Evolutionary conservation across 768 basidiomycete genomes (phyloP).

Genomic region (Tylopilus subfusipes): DNA sequence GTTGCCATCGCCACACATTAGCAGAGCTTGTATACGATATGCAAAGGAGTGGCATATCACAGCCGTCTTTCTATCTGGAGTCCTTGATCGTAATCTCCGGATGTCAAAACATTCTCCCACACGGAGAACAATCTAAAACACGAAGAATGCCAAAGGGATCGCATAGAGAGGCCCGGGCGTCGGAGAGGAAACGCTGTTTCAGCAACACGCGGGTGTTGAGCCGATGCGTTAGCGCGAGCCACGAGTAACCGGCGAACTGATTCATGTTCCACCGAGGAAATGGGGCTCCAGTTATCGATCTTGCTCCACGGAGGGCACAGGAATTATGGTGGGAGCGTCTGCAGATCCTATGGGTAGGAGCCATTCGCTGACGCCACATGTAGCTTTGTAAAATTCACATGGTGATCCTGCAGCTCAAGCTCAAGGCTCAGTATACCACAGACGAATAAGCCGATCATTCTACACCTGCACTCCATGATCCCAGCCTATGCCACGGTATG

Average conservation of each 20-base stretch:
- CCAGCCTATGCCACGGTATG: neutral
- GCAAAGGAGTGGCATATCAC: neutral
- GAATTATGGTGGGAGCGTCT: neutral
- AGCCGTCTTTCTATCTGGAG: neutral
- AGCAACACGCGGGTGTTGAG: neutral
- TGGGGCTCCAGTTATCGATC: neutral
- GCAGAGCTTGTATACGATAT: neutral
- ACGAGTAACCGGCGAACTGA: neutral
- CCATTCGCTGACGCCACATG: neutral
- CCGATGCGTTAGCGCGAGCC: neutral
- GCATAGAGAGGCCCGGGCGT: constrained; percentile 1
- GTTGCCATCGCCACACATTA: neutral
- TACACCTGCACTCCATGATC: too few relatives aligned
- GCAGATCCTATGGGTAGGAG: too few relatives aligned
- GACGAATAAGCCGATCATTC: neutral
- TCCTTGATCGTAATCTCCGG: neutral
- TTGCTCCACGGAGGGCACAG: neutral
- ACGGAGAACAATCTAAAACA: too few relatives aligned
- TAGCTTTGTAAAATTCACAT: too few relatives aligned
- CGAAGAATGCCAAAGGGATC: neutral
- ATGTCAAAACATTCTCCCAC: neutral
- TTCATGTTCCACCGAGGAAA: neutral
- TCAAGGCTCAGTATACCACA: neutral
- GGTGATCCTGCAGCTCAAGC: neutral
- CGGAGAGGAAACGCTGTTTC: neutral